Evolutionary conservation across 305 asterid species (phyloP).

Genomic region (Plantago coronopus): DNA sequence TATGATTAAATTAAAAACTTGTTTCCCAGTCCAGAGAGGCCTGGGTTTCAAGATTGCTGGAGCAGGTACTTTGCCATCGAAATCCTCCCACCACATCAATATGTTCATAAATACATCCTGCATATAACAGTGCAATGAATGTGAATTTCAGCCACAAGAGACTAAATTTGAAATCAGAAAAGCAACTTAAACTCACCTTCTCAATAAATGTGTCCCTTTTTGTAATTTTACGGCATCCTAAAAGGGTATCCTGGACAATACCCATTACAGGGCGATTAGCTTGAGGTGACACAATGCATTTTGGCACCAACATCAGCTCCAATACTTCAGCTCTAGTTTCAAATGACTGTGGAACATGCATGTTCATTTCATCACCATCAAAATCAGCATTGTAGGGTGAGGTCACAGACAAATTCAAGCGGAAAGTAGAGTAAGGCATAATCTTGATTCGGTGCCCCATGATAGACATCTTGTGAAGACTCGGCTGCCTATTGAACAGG

Average conservation of each 20-base stretch:
- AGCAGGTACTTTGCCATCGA: slow-evolving; percentile 97
- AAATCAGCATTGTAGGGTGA: slow-evolving; percentile 99
- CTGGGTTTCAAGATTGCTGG: slow-evolving; percentile 93
- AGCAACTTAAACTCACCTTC: slow-evolving; percentile 45
- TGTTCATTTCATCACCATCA: slow-evolving; percentile 99
- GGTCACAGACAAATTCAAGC: slow-evolving; percentile 89
- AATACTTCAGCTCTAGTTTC: slow-evolving; percentile 98
- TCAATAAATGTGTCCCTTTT: slow-evolving; percentile 96
- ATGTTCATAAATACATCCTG: slow-evolving; percentile 99
- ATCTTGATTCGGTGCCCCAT: slow-evolving; percentile 98
- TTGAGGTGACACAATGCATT: slow-evolving; percentile 95
- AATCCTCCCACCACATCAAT: slow-evolving; percentile 99
- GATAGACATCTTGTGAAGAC: slow-evolving; percentile 98
- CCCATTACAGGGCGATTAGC: slow-evolving; percentile 98
- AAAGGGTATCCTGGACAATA: slow-evolving; percentile 92
- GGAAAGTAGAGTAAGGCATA: slow-evolving; percentile 98
- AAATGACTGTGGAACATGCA: slow-evolving; percentile 99
- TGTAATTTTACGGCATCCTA: slow-evolving; percentile 94
- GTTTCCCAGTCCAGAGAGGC: slow-evolving; percentile 99
- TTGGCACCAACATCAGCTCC: slow-evolving; percentile 98
- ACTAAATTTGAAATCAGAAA: background rate
- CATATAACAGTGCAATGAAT: slow-evolving; percentile 16
- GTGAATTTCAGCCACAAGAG: slow-evolving; percentile 2
- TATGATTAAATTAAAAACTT: slow-evolving; percentile 89
- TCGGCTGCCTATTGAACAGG: slow-evolving; percentile 94